A percentile compares a stretch with the other conserved stretches of the same genome.
Conservation (phyloP, 306 rosid genomes). For the Begonia fuchsioides region DNA sequence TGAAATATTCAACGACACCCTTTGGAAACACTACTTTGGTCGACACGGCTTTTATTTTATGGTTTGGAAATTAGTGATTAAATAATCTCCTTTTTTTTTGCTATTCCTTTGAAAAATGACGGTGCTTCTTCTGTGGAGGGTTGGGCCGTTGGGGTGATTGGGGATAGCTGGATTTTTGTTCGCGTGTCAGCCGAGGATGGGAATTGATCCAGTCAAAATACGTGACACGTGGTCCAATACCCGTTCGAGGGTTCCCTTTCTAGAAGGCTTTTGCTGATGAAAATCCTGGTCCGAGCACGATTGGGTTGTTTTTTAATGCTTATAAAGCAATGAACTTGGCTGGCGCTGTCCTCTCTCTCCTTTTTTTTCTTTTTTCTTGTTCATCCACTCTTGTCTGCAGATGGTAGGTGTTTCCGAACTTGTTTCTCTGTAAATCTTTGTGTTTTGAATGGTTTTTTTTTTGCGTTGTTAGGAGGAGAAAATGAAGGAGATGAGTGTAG, state of each 20-base stretch:
- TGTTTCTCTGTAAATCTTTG: not conserved
- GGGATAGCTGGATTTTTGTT: not conserved
- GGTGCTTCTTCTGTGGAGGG: too few relatives aligned
- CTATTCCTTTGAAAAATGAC: too few relatives aligned
- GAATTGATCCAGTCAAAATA: not conserved
- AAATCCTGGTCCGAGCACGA: not conserved
- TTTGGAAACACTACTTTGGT: too few relatives aligned
- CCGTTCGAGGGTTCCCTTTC: not conserved
- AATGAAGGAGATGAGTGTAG: conserved; percentile 12
- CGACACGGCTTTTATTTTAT: too few relatives aligned
- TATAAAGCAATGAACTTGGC: not conserved
- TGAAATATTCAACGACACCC: too few relatives aligned
- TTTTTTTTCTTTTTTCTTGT: not conserved
- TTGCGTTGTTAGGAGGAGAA: not conserved
- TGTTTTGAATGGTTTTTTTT: conserved; percentile 1
- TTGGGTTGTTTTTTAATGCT: not conserved
- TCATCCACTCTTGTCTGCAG: not conserved
- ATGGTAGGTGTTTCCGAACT: too few relatives aligned
- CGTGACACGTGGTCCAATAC: not conserved
- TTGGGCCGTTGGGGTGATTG: not conserved
- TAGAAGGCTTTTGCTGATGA: not conserved
- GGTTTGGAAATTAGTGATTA: too few relatives aligned
- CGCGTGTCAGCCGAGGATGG: not conserved
- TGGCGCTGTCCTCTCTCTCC: not conserved
- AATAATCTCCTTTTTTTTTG: too few relatives aligned